These are phyloP conservation scores for Stagonosporopsis chrysanthemi DNA, from an alignment of 2,329 filamentous ascomycete species.

Conservation along the genomic window DNA sequence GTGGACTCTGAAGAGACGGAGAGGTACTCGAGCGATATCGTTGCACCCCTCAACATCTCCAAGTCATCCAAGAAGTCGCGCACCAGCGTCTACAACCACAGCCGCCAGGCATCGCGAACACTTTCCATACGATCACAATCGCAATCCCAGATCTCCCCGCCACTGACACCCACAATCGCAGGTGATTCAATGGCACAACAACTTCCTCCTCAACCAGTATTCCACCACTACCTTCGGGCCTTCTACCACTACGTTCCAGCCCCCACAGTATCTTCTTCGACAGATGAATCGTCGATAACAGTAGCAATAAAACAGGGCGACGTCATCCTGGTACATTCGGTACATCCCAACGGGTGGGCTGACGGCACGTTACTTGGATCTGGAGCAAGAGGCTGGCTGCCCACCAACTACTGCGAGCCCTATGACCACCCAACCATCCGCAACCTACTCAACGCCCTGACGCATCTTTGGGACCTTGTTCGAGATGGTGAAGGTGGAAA, in stretches of 20 bases:
- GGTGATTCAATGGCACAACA: slow-evolving; percentile 62
- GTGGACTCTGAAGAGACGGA: slow-evolving; percentile 38
- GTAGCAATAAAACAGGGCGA: slow-evolving; percentile 89
- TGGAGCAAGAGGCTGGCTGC: slow-evolving; percentile 90
- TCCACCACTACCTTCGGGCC: slow-evolving; percentile 93
- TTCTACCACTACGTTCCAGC: slow-evolving; percentile 91
- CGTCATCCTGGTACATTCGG: slow-evolving; percentile 90
- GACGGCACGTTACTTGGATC: slow-evolving; percentile 89
- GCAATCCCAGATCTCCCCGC: slow-evolving; percentile 73
- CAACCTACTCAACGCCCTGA: slow-evolving; percentile 81
- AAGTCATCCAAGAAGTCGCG: slow-evolving; percentile 44
- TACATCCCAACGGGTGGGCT: slow-evolving; percentile 98
- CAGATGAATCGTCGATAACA: slow-evolving; percentile 71
- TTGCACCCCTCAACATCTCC: slow-evolving; percentile 48
- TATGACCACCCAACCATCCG: slow-evolving; percentile 91
- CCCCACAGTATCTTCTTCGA: slow-evolving; percentile 78
- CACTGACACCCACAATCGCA: slow-evolving; percentile 74
- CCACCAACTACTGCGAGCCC: slow-evolving; percentile 96
- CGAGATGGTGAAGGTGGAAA: slow-evolving; percentile 79
- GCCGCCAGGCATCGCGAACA: slow-evolving; percentile 43
- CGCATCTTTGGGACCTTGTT: slow-evolving; percentile 92
- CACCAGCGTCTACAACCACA: slow-evolving; percentile 33
- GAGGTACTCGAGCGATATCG: slow-evolving; percentile 46
- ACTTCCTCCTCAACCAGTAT: slow-evolving; percentile 67
- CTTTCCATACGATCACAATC: slow-evolving; percentile 42